Base-by-base conservation (phyloP, 331 rosid species). In the Acacia pycnantha region DNA sequence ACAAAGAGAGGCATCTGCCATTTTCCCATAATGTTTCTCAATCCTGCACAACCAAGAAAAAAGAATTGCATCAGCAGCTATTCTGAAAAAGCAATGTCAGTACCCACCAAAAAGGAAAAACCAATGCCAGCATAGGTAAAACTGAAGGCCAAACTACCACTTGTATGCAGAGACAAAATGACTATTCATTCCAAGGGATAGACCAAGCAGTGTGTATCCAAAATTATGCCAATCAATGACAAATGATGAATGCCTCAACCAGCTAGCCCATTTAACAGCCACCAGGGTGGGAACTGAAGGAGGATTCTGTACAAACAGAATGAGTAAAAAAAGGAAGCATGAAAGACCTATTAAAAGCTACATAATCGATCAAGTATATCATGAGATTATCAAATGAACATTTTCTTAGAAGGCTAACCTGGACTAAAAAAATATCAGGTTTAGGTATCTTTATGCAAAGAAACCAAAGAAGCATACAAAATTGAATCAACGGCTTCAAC, bases 181-280 rank as follows among this genome's bases (percentile, higher is more conserved):
- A 83, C 97, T 95, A 78, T 89, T 92, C 90, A 97, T 93, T 87
- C 99, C 99, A 48, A 92, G 90, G 50, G 98, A 92, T 80, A 95
- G 56, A 72, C 90, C 90, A 68, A 95, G 95, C 77, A 95, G 82
- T 47, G 98, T 95, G 84, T 95, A 90, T 86, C 98, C 99, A 86
- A 93, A 95, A 84, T 95, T 95, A 86, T 95, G 99, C 98, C 99
- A 95, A 90, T 95, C 99, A 78, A 95, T 82, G 76, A 93, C 87
- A 90, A 95, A 90, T 40, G 92, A 87, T 51, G 98, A 95, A 50
- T 53, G 82, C 88, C 97, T 90, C 71, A 92, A 85, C 88, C 90
- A 86, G 83, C 98, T 93, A 65, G 98, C 97, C 94, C 93, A 95
- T 91, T 92, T 95, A 83, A 93, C 97, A 54, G 94, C 97, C 64